Evolutionary conservation across 2,329 filamentous ascomycete species (phyloP).

Genomic region (Penicillium hesseltinei): DNA sequence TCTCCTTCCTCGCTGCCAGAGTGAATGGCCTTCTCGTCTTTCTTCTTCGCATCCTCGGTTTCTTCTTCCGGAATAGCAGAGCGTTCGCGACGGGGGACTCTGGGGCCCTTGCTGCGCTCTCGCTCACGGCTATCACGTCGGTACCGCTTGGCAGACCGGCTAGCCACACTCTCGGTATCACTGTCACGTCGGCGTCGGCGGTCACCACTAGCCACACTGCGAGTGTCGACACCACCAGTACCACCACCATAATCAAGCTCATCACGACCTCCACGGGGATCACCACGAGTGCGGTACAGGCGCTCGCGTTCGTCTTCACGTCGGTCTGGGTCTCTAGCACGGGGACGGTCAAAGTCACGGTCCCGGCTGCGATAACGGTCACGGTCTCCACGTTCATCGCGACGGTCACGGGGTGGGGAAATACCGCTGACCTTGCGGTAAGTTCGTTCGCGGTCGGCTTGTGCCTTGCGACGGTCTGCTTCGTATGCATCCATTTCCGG

Average conservation of each 20-base stretch:
- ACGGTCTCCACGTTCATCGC: constrained; percentile 38
- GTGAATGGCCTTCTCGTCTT: constrained; percentile 57
- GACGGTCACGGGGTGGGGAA: constrained; percentile 47
- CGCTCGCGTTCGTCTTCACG: constrained; percentile 89
- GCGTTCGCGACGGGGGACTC: constrained; percentile 53
- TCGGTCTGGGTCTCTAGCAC: constrained; percentile 40
- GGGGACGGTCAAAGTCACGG: constrained; percentile 39
- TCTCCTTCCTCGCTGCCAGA: constrained; percentile 97
- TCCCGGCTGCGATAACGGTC: constrained; percentile 43
- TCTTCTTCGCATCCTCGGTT: constrained; percentile 32
- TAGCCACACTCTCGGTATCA: constrained; percentile 62
- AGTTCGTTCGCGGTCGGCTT: constrained; percentile 89
- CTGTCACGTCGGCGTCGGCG: constrained; percentile 77
- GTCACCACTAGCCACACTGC: constrained; percentile 59
- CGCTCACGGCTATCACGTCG: constrained; percentile 42
- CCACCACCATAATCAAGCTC: constrained; percentile 90
- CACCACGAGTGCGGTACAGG: constrained; percentile 76
- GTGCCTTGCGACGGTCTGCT: constrained; percentile 88
- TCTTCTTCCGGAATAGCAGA: constrained; percentile 36
- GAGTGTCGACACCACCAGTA: constrained; percentile 42
- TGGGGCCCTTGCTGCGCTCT: constrained; percentile 41
- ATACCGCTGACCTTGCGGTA: constrained; percentile 76
- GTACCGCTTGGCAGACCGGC: constrained; percentile 61
- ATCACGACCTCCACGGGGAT: constrained; percentile 75
- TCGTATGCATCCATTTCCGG: constrained; percentile 95